phyloP scores from a whole-genome alignment of 495 filamentous ascomycete species.

The Penicillium roqueforti region DNA sequence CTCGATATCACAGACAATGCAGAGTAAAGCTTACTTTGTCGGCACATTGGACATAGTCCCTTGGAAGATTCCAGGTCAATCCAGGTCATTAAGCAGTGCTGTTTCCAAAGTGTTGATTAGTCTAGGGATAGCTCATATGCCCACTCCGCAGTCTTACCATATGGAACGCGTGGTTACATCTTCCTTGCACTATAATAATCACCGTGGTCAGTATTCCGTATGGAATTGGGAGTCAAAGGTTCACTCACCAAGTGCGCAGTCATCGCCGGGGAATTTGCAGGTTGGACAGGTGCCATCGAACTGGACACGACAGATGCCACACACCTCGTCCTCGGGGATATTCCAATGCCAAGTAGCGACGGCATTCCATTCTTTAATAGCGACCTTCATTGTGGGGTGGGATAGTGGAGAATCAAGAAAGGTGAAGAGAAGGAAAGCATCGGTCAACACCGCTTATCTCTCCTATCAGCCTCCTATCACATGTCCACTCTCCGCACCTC shows the following conservation, averaged over 20 bases:
- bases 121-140: neutral
- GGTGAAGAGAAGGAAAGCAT: conserved; percentile 1
- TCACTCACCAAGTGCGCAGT: conserved; percentile 79
- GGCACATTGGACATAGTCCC: conserved; percentile 95
- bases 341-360: conserved; percentile 98
- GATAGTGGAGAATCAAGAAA: neutral
- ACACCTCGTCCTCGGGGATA: conserved; percentile 95
- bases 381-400: conserved; percentile 76
- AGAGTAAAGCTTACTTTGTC: conserved; percentile 68
- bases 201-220: neutral
- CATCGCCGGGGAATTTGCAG: conserved; percentile 96
- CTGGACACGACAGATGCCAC: conserved; percentile 95
- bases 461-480: conserved; percentile 27
- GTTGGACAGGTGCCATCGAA: conserved; percentile 97
- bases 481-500: conserved; percentile 28
- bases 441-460: conserved; percentile 3
- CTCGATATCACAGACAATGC: conserved; percentile 1
- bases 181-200: conserved; percentile 69
- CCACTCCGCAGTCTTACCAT: conserved; percentile 59
- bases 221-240: neutral
- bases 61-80: conserved; percentile 91
- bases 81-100: conserved; percentile 97
- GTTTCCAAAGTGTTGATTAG: conserved; percentile 3
- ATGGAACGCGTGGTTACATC: conserved; percentile 96
- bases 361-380: conserved; percentile 85